These are phyloP conservation scores for Cyberlindnera suaveolens DNA, from an alignment of 805 yeast species.

Conservation along the genomic window DNA sequence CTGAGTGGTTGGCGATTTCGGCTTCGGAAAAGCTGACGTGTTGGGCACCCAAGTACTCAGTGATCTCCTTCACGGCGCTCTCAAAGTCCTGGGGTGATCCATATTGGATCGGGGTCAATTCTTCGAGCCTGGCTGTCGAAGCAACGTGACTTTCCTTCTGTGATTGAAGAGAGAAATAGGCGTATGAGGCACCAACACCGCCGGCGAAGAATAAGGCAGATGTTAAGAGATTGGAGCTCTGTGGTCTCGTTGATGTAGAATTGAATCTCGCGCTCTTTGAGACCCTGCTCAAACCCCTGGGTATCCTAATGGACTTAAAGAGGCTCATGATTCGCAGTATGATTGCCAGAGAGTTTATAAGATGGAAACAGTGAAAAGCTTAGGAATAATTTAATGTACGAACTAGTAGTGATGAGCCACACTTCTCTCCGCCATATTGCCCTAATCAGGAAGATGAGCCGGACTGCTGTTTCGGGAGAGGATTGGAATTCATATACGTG, in stretches of 20 bases:
- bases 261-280: neutral
- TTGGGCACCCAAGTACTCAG: conserved; percentile 31
- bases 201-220: conserved; percentile 12
- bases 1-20: conserved; percentile 49
- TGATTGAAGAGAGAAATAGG: conserved; percentile 2
- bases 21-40: conserved; percentile 26
- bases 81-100: conserved; percentile 32
- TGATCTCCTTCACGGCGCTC: conserved; percentile 37
- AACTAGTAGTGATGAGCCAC: too few species aligned
- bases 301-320: neutral
- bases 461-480: too few species aligned
- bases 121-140: conserved; percentile 30
- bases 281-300: neutral
- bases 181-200: conserved; percentile 12
- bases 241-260: neutral
- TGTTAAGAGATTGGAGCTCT: neutral
- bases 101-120: conserved; percentile 34
- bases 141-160: neutral
- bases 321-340: neutral
- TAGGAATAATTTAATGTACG: too few species aligned
- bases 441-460: too few species aligned
- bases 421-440: too few species aligned
- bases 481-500: too few species aligned
- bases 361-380: too few species aligned
- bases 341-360: too few species aligned